phyloP scores from a whole-genome alignment of 2,329 filamentous ascomycete genomes.

The Laburnicola sp. region DNA sequence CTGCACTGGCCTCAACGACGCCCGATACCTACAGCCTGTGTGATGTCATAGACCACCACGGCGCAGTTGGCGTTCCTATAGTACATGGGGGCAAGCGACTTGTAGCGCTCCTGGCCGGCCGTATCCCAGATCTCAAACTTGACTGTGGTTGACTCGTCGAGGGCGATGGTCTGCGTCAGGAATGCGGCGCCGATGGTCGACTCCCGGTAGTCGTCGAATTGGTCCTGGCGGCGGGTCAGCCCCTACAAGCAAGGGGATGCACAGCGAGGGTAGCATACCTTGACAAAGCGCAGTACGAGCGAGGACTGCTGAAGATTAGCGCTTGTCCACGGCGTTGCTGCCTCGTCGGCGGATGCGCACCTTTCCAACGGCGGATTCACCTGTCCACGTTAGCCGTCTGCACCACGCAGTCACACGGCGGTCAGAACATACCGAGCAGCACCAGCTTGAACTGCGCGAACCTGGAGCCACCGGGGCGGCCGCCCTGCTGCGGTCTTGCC shows the following conservation, averaged over 20 bases:
- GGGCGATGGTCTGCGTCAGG: slow-evolving; percentile 96
- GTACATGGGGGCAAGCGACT: slow-evolving; percentile 99
- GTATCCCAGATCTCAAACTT: slow-evolving; percentile 98
- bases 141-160: slow-evolving; percentile 97
- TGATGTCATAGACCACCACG: slow-evolving; percentile 98
- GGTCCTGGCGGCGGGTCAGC: slow-evolving; percentile 64
- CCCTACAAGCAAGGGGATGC: neutral
- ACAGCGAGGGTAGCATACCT: slow-evolving; percentile 60
- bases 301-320: slow-evolving; percentile 71
- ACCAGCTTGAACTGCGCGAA: slow-evolving; percentile 99
- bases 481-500: slow-evolving; percentile 75
- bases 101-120: slow-evolving; percentile 97
- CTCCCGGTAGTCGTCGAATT: slow-evolving; percentile 98
- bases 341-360: slow-evolving; percentile 53
- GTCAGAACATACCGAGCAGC: slow-evolving; percentile 72
- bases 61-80: slow-evolving; percentile 99
- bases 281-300: slow-evolving; percentile 96
- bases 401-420: neutral
- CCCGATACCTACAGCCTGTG: slow-evolving; percentile 77
- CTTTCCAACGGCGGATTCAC: slow-evolving; percentile 99
- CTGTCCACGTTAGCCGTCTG: slow-evolving; percentile 54
- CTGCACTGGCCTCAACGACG: slow-evolving; percentile 15
- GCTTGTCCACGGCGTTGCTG: slow-evolving; percentile 22
- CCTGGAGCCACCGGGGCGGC: slow-evolving; percentile 66
- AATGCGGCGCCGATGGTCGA: slow-evolving; percentile 98